phyloP scores from a whole-genome alignment of 192 early-diverging fungal genomes.

The Backusella tarrabulga region DNA sequence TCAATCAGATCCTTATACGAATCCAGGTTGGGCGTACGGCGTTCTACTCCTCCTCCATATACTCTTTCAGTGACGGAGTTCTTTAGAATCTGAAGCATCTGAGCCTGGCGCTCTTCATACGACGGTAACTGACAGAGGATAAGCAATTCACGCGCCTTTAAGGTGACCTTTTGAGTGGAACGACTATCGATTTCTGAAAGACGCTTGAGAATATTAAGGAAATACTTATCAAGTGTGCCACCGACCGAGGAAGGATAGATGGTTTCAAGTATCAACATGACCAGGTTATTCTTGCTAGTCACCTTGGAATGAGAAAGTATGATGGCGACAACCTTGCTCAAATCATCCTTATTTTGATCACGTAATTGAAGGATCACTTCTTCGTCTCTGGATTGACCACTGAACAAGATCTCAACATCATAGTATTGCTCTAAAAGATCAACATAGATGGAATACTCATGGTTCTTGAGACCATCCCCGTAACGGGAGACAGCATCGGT shows the following conservation, averaged over 20 bases:
- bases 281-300: slow-evolving; percentile 69
- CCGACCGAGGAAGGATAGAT: slow-evolving; percentile 60
- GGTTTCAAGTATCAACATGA: slow-evolving; percentile 76
- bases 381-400: slow-evolving; percentile 70
- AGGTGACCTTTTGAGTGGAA: slow-evolving; percentile 79
- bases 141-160: slow-evolving; percentile 91
- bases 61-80: slow-evolving; percentile 72
- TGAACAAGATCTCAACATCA: slow-evolving; percentile 82
- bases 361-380: slow-evolving; percentile 85
- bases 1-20: slow-evolving; percentile 82
- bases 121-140: slow-evolving; percentile 92
- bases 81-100: slow-evolving; percentile 82
- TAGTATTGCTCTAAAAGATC: slow-evolving; percentile 82
- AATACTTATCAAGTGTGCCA: slow-evolving; percentile 61
- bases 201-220: slow-evolving; percentile 73
- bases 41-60: slow-evolving; percentile 69
- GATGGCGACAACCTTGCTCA: slow-evolving; percentile 63
- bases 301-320: slow-evolving; percentile 84
- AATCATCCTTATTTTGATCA: slow-evolving; percentile 79
- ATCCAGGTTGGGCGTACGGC: slow-evolving; percentile 72
- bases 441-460: slow-evolving; percentile 71
- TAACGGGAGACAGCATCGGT: slow-evolving; percentile 65
- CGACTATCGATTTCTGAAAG: slow-evolving; percentile 76
- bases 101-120: slow-evolving; percentile 79
- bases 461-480: slow-evolving; percentile 67